Base-by-base conservation (phyloP, 2,329 filamentous ascomycete genomes). In the Venturia pyrina region DNA sequence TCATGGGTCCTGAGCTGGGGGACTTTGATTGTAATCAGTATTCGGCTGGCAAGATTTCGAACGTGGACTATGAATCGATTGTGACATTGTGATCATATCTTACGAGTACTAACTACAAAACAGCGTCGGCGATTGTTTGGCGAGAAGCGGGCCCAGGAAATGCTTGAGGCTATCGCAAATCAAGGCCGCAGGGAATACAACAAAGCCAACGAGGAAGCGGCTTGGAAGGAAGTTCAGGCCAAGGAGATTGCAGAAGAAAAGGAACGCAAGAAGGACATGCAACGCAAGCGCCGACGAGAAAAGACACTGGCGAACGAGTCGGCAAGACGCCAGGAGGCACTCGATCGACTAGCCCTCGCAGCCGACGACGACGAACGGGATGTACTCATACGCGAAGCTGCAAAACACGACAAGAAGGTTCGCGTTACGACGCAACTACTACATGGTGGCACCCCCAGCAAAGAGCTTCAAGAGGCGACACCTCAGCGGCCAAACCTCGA, bases 231-330 rank as follows among this genome's bases (percentile, higher is more conserved):
- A 71, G 93, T 98, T 1, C 90, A 95, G 70, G 89, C 92, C 68
- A 91, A 91, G 70, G 93, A 97, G 75, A 83, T 97, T 8, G 89
- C 89, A 68, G 92, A 93, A 68, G 95, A 99, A 77, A 99, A 99
- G 79, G 95, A 99, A 78, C 91, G 95, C 69, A 99, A 99, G 81
- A 99, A 99, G 80, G 95, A 99, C 74, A 98, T 99, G 91, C 95
- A 99, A 76, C 89, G 95, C 69, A 99, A 98, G 80, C 87, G 95
- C 67, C 88, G 95, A 56, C 89, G 95, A 21, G 93, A 98, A 75
- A 97, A 97, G 82, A 92, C 92, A 4, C 89, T 96, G 67, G 93
- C 92, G 7, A 89, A 96, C 71, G 93, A 97, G 71, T 82, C 82
- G 74, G 88, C 92, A 74, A 95, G 96, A 78, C 90, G 95, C 69